These are phyloP conservation scores for Leccinum fuscescens DNA, from an alignment of 1,284 basidiomycete species.

Conservation along the genomic window DNA sequence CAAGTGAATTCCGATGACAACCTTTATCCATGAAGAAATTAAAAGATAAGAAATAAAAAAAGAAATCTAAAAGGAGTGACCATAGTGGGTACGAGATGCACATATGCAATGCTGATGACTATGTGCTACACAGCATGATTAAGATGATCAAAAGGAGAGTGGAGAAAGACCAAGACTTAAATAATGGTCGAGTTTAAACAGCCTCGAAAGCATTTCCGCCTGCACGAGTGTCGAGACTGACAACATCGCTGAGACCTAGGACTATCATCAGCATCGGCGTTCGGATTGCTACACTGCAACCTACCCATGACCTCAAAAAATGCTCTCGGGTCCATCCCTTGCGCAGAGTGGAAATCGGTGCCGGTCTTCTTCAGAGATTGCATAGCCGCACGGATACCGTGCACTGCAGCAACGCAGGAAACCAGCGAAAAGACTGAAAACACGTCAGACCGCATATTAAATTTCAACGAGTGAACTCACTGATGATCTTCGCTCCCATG, in stretches of 20 bases:
- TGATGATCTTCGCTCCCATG: slow-evolving; percentile 74
- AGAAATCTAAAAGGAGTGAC: slow-evolving; percentile 28
- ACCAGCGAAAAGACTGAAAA: slow-evolving; percentile 62
- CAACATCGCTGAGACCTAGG: slow-evolving; percentile 53
- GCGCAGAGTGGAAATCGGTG: slow-evolving; percentile 64
- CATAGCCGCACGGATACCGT: slow-evolving; percentile 72
- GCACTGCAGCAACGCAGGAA: slow-evolving; percentile 70
- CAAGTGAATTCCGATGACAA: slow-evolving; percentile 6
- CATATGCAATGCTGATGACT: slow-evolving; percentile 16
- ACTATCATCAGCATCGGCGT: neutral
- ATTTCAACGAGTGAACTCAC: slow-evolving; percentile 38
- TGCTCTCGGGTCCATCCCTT: slow-evolving; percentile 73
- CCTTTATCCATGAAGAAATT: slow-evolving; percentile 20
- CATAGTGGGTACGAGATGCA: slow-evolving; percentile 3
- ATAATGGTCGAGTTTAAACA: slow-evolving; percentile 35
- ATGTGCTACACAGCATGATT: slow-evolving; percentile 23
- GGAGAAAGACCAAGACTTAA: neutral
- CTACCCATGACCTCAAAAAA: slow-evolving; percentile 74
- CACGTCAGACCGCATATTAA: neutral
- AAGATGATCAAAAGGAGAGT: neutral
- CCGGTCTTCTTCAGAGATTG: slow-evolving; percentile 71
- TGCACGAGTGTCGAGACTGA: slow-evolving; percentile 56
- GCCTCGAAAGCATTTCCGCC: slow-evolving; percentile 58
- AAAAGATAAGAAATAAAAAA: slow-evolving; percentile 10
- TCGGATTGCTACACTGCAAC: slow-evolving; percentile 7